A percentile compares a stretch with the other conserved stretches of the same genome.
phyloP scores from a whole-genome alignment of 352 stramenopile species.

The Pythium myriotylum region DNA sequence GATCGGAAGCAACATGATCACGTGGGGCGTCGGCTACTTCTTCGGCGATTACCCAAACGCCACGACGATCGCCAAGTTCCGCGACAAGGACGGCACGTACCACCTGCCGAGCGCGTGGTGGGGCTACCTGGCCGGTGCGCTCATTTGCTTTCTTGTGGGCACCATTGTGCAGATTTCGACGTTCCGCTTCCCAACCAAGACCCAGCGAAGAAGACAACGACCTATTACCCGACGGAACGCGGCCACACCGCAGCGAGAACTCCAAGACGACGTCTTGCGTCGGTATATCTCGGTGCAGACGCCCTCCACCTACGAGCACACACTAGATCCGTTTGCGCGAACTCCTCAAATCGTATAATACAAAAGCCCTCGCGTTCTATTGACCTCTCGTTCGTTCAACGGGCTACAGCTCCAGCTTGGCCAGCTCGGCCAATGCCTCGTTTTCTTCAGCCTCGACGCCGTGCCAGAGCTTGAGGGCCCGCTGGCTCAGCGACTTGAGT shows the following conservation, averaged over 20 bases:
- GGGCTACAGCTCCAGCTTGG: background rate
- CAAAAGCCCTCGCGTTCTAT: background rate
- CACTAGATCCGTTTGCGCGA: background rate
- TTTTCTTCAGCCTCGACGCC: background rate
- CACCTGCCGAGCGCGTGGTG: constrained; percentile 71
- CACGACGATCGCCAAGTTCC: constrained; percentile 53
- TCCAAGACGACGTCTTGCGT: background rate
- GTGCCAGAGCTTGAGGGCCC: constrained; percentile 17
- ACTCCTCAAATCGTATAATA: constrained; percentile 4
- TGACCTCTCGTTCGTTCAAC: background rate
- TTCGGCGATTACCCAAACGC: constrained; percentile 66
- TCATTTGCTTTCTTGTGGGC: constrained; percentile 61
- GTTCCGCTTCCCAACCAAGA: constrained; percentile 5
- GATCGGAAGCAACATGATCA: constrained; percentile 51
- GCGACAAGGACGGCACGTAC: constrained; percentile 49
- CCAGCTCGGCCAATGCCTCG: too few relatives aligned
- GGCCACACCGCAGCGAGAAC: background rate
- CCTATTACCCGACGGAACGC: too few relatives aligned
- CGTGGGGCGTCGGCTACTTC: constrained; percentile 72
- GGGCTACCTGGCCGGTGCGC: constrained; percentile 64
- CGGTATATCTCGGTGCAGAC: constrained; percentile 5
- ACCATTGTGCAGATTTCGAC: constrained; percentile 28
- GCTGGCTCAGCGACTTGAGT: constrained; percentile 49
- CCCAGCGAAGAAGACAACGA: background rate
- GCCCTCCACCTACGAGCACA: background rate